Evolutionary conservation across 169 alveolate genomes (phyloP), one percentile per base, ranked within the genome.

Genomic region (Fabrea salina): DNA sequence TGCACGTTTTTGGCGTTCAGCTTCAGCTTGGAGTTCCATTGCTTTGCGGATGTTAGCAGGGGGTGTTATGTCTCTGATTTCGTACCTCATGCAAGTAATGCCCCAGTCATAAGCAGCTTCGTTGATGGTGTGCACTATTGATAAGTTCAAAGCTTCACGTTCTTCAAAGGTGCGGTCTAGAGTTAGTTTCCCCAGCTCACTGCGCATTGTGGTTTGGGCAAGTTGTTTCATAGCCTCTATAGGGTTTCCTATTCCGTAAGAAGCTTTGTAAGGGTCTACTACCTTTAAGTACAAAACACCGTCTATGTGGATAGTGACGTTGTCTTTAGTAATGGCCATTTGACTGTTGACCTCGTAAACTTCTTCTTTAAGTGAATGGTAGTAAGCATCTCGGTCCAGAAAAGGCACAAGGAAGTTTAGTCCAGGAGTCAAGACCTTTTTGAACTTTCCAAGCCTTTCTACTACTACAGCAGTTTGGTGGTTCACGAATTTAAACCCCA

Each of bases 181-280:
- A 5, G 98, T 92, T 25, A 97, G 92, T 82, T 96, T 96, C n/a
- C 99, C 99, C 59, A 97, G 87, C 75, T 97, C 99, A 33, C 98
- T 92, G 61, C 99, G 86, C 98, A 96, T 96, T 22, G 98, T 95
- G 13, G 98, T 95, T 85, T 97, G 95, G 5, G 99, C 99, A 70
- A 97, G 88, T 64, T 94, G 97, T 32, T 95, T 94, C 58, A 97
- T 95, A 4, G 99, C 98, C 76, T 85, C 87, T 37, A 92, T 84
- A 27, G 99, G 98, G 76, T 93, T 94, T 49, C 93, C 96, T 39
- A 97, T 97, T 25, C 98, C 98, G 75, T 97, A 97, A 1, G 99
- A 95, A 6, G 98, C 96, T 83, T 89, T 70, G 6, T 70, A 49
- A 0, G 79, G 67, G 37, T 70, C 79, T 5, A n/a, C 33, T 6